A percentile compares a stretch with the other conserved stretches of the same genome.
Conservation (phyloP, 2,329 filamentous ascomycete genomes). For the Exophiala lecanii-corni region DNA sequence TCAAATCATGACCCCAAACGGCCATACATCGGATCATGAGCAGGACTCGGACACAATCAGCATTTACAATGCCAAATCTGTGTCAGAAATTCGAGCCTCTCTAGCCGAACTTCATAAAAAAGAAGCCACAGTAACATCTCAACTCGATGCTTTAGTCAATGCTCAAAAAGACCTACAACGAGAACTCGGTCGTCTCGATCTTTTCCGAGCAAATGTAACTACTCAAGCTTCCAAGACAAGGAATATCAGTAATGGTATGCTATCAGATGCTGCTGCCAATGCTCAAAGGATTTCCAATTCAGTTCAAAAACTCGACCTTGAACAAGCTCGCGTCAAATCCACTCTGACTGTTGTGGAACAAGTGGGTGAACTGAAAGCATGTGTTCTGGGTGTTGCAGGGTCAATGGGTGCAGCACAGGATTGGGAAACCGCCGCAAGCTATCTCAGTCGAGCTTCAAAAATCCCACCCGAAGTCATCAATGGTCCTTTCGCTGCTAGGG, state of each 20-base stretch:
- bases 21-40: constrained; percentile 11
- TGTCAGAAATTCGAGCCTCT: constrained; percentile 73
- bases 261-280: constrained; percentile 77
- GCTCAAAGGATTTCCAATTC: constrained; percentile 80
- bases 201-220: constrained; percentile 81
- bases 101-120: constrained; percentile 70
- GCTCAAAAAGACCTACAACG: constrained; percentile 83
- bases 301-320: constrained; percentile 81
- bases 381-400: constrained; percentile 86
- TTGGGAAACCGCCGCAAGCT: constrained; percentile 93
- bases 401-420: constrained; percentile 98
- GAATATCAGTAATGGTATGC: constrained; percentile 83
- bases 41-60: constrained; percentile 24
- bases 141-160: constrained; percentile 70
- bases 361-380: constrained; percentile 93
- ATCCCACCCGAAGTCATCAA: constrained; percentile 76
- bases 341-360: constrained; percentile 91
- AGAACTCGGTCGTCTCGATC: constrained; percentile 80
- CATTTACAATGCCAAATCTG: constrained; percentile 67
- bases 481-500: constrained; percentile 81
- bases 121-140: constrained; percentile 68
- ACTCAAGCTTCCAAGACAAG: constrained; percentile 80
- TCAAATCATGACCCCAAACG: constrained; percentile 20
- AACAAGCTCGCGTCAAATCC: constrained; percentile 86
- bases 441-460: constrained; percentile 75